Evolutionary conservation across 2,329 filamentous ascomycete genomes (phyloP).

Genomic region (Sporothrix protearum): DNA sequence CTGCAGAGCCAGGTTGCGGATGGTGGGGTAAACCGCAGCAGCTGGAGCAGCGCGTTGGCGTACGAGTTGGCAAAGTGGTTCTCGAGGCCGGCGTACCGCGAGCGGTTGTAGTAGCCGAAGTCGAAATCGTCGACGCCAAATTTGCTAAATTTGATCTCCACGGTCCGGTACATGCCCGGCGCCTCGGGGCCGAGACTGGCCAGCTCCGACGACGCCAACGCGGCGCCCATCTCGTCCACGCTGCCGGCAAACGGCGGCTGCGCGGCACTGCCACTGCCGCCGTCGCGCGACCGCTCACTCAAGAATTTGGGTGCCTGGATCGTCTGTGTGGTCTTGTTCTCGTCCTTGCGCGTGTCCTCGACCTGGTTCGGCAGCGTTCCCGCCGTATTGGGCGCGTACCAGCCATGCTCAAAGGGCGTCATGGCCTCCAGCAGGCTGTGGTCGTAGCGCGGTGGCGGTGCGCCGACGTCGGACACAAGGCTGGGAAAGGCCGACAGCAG

Average conservation of each 20-base stretch:
- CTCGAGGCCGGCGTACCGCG: conserved; percentile 83
- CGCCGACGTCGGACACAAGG: conserved; percentile 78
- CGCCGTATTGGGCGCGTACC: conserved; percentile 72
- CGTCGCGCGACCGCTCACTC: conserved; percentile 81
- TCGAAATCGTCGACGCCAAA: conserved; percentile 99
- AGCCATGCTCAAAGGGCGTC: conserved; percentile 69
- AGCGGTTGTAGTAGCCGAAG: conserved; percentile 95
- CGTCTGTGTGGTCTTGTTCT: conserved; percentile 55
- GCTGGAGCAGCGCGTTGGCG: conserved; percentile 84
- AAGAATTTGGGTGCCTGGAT: conserved; percentile 83
- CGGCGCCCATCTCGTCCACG: conserved; percentile 58
- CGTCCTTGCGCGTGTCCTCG: conserved; percentile 66
- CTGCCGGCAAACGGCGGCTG: conserved; percentile 37
- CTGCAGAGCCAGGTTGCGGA: conserved; percentile 82
- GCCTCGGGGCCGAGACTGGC: conserved; percentile 77
- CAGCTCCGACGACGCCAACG: conserved; percentile 65
- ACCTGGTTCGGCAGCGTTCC: conserved; percentile 76
- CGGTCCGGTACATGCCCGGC: conserved; percentile 82
- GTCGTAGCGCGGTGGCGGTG: conserved; percentile 73
- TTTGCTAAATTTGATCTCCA: conserved; percentile 98
- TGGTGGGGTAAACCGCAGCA: conserved; percentile 87
- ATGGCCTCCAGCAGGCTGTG: conserved; percentile 64
- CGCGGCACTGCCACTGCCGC: conserved; percentile 17
- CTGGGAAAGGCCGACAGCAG: conserved; percentile 87
- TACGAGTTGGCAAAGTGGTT: conserved; percentile 98